Evolutionary conservation across 768 basidiomycete genomes (phyloP).

Genomic region (Boletus rubropictus): DNA sequence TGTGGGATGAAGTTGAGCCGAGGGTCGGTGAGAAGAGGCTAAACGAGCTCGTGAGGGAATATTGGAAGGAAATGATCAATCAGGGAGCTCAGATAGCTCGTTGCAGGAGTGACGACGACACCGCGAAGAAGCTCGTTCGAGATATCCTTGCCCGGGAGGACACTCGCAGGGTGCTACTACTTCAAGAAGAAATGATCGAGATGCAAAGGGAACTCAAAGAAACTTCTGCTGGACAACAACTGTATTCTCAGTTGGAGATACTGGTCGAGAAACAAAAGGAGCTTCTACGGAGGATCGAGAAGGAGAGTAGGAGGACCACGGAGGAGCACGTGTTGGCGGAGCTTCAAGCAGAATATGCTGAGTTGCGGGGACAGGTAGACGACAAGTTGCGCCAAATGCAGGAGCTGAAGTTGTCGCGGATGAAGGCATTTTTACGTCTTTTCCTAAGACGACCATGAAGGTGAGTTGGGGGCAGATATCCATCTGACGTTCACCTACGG

Average conservation of each 20-base stretch:
- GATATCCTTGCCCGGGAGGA: background rate
- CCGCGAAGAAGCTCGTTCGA: conserved; percentile 8
- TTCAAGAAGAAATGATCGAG: conserved; percentile 6
- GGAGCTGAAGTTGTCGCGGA: conserved; percentile 6
- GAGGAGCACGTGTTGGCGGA: background rate
- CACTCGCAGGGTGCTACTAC: background rate
- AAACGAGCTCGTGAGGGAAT: conserved; percentile 4
- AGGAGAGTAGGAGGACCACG: conserved; percentile 4
- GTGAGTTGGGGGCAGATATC: background rate
- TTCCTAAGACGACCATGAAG: background rate
- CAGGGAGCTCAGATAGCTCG: conserved; percentile 7
- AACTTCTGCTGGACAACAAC: conserved; percentile 4
- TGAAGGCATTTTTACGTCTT: background rate
- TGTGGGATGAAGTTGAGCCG: conserved; percentile 33
- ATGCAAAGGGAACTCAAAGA: conserved; percentile 6
- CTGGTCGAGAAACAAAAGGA: conserved; percentile 8
- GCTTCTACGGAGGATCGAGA: conserved; percentile 4
- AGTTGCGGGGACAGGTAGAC: conserved; percentile 1
- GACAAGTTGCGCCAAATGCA: conserved; percentile 9
- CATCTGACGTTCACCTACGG: background rate
- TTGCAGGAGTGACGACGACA: conserved; percentile 7
- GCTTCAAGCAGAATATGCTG: conserved; percentile 10
- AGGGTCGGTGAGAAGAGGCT: conserved; percentile 16
- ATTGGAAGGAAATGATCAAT: conserved; percentile 8
- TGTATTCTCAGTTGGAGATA: background rate